A percentile compares a stretch with the other conserved stretches of the same genome.
phyloP scores from a whole-genome alignment of 1,139 yeast species.

The Taphrina sp. region DNA sequence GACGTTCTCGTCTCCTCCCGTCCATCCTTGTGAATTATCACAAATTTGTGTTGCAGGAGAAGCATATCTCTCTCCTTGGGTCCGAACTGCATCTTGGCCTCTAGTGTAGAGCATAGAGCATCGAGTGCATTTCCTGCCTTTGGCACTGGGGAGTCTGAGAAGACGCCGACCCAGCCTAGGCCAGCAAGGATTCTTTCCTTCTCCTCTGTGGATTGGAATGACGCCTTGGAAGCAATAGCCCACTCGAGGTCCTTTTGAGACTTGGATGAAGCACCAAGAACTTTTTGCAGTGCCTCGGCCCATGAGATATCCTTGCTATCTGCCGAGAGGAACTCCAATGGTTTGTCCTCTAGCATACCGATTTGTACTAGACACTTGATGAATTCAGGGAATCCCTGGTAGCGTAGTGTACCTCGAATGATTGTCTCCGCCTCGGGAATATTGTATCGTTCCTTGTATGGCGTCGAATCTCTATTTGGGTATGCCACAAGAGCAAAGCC shows the following conservation, averaged over 20 bases:
- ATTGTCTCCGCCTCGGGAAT: constrained; percentile 98
- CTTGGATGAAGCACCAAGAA: constrained; percentile 70
- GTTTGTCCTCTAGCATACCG: constrained; percentile 83
- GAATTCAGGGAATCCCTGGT: constrained; percentile 98
- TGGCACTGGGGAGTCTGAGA: constrained; percentile 69
- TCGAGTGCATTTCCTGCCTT: constrained; percentile 95
- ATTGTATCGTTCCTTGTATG: constrained; percentile 82
- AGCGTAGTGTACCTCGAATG: constrained; percentile 94
- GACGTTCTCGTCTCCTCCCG: constrained; percentile 87
- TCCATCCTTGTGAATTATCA: constrained; percentile 95
- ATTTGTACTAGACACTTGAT: constrained; percentile 91
- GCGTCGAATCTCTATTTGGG: constrained; percentile 97
- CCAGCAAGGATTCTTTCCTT: constrained; percentile 85
- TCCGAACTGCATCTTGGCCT: constrained; percentile 92
- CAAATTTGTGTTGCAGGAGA: constrained; percentile 94
- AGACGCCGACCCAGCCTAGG: constrained; percentile 89
- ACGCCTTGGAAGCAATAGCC: constrained; percentile 73
- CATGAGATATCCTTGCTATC: constrained; percentile 53
- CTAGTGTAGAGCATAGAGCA: constrained; percentile 93
- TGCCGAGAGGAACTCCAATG: constrained; percentile 55
- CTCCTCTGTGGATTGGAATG: constrained; percentile 76
- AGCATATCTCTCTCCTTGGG: constrained; percentile 95
- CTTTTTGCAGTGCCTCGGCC: constrained; percentile 80
- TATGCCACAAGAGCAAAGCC: constrained; percentile 93
- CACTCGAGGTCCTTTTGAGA: constrained; percentile 70